Conservation (phyloP, 257 asterid genomes). For the Avicennia marina region DNA sequence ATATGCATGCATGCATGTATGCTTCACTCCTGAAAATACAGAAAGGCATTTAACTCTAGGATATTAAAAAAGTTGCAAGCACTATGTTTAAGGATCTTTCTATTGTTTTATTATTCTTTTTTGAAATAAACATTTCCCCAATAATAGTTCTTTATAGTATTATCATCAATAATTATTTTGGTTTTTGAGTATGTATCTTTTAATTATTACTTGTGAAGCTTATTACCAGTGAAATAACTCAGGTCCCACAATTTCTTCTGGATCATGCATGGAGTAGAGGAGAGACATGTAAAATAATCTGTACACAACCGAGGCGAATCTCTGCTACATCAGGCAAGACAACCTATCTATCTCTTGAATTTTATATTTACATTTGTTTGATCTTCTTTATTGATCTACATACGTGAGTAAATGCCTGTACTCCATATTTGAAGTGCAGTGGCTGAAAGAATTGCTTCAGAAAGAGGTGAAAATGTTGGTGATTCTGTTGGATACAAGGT, state of each 20-base stretch:
- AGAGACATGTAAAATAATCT: conserved; percentile 76
- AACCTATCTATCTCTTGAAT: conserved; percentile 10
- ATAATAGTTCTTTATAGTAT: not conserved
- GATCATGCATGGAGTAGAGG: conserved; percentile 89
- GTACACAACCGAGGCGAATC: conserved; percentile 92
- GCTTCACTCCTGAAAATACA: not conserved
- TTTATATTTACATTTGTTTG: conserved; percentile 2
- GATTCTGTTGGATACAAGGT: conserved; percentile 96
- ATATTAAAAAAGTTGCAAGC: no score
- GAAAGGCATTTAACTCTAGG: not conserved
- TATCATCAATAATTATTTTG: not conserved
- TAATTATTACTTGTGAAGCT: conserved; percentile 2
- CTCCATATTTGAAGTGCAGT: conserved; percentile 45
- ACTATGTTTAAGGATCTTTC: no score
- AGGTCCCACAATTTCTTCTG: conserved; percentile 93
- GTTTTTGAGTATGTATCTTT: conserved; percentile 6
- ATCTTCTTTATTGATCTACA: conserved; percentile 14
- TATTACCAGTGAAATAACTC: conserved; percentile 9
- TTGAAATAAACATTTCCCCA: not conserved
- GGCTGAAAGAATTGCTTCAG: conserved; percentile 93
- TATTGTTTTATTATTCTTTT: not conserved
- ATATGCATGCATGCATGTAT: no score
- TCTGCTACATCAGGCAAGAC: conserved; percentile 85
- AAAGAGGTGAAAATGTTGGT: conserved; percentile 89
- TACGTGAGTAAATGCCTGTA: conserved; percentile 12